Conservation (phyloP, 768 basidiomycete genomes). For the Trametes villosa region DNA sequence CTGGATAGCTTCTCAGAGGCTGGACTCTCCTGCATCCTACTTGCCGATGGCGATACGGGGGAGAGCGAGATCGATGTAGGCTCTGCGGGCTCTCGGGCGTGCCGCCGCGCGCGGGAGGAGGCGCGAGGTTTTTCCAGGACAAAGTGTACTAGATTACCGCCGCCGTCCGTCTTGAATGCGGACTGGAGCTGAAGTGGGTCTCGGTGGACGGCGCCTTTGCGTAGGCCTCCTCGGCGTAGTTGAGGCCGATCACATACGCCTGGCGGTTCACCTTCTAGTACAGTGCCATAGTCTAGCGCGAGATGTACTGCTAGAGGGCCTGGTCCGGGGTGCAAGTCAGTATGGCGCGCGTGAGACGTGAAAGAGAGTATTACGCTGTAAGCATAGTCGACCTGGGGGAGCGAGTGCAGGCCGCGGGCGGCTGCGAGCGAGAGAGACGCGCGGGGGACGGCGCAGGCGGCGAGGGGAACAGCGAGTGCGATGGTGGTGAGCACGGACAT, state of each 20-base stretch:
- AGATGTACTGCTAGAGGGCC: conserved; percentile 94
- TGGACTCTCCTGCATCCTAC: conserved; percentile 53
- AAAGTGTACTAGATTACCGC: conserved; percentile 95
- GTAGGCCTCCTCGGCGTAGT: conserved; percentile 83
- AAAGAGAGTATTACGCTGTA: conserved; percentile 60
- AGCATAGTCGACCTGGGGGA: conserved; percentile 78
- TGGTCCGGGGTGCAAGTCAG: background rate
- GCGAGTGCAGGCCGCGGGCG: conserved; percentile 61
- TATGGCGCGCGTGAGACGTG: conserved; percentile 12
- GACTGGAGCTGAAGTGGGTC: conserved; percentile 85
- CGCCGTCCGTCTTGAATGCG: conserved; percentile 95
- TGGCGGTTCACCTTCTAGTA: conserved; percentile 97
- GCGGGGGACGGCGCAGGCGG: conserved; percentile 45
- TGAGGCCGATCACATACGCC: conserved; percentile 91
- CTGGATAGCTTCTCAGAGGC: conserved; percentile 54
- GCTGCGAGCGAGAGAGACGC: conserved; percentile 45
- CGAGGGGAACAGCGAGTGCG: conserved; percentile 24
- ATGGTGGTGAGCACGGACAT: conserved; percentile 26
- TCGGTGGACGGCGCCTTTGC: conserved; percentile 68
- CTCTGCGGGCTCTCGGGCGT: conserved; percentile 45
- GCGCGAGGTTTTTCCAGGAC: conserved; percentile 95
- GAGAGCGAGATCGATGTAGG: conserved; percentile 50
- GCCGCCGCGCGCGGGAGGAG: conserved; percentile 51
- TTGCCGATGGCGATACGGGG: conserved; percentile 55
- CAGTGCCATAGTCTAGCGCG: conserved; percentile 87